Evolutionary conservation across 345 rosid genomes (phyloP).

Genomic region (Alliaria petiolata): DNA sequence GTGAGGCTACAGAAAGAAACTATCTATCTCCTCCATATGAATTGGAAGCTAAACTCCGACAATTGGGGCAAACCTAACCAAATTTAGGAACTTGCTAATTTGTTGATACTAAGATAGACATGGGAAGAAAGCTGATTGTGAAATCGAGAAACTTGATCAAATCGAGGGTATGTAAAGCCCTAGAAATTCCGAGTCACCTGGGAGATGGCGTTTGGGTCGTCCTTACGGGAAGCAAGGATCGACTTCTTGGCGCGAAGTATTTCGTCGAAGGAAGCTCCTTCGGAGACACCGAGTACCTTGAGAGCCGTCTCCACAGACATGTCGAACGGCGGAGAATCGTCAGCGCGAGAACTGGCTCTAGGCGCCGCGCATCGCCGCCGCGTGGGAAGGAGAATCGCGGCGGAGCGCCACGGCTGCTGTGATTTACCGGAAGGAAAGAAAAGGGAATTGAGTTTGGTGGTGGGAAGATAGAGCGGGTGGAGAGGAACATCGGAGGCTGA

Average conservation of each 20-base stretch:
- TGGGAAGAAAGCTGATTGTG: too few relatives aligned
- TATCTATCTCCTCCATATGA: too few relatives aligned
- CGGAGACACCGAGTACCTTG: slow-evolving; percentile 91
- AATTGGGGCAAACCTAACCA: too few relatives aligned
- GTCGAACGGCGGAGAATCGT: slow-evolving; percentile 88
- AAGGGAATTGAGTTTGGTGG: slow-evolving; percentile 20
- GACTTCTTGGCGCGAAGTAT: slow-evolving; percentile 93
- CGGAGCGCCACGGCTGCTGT: slow-evolving; percentile 47
- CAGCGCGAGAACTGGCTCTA: slow-evolving; percentile 71
- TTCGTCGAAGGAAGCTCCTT: slow-evolving; percentile 84
- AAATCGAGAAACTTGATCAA: too few relatives aligned
- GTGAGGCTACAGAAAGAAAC: too few relatives aligned
- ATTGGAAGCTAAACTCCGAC: too few relatives aligned
- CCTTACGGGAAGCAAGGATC: slow-evolving; percentile 65
- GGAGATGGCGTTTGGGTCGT: slow-evolving; percentile 68
- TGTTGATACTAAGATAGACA: not conserved
- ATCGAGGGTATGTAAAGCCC: too few relatives aligned
- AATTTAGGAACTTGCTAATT: not conserved
- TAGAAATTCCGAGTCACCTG: slow-evolving; percentile 48
- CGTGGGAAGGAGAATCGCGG: slow-evolving; percentile 22
- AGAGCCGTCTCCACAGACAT: slow-evolving; percentile 95
- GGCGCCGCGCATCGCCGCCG: slow-evolving; percentile 39
- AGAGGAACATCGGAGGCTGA: slow-evolving; percentile 38
- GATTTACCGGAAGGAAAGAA: slow-evolving; percentile 24
- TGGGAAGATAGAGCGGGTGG: slow-evolving; percentile 3